Base-by-base conservation (phyloP, 202 grass and related monocot genomes). In the Schoenoplectus tabernaemontani region DNA sequence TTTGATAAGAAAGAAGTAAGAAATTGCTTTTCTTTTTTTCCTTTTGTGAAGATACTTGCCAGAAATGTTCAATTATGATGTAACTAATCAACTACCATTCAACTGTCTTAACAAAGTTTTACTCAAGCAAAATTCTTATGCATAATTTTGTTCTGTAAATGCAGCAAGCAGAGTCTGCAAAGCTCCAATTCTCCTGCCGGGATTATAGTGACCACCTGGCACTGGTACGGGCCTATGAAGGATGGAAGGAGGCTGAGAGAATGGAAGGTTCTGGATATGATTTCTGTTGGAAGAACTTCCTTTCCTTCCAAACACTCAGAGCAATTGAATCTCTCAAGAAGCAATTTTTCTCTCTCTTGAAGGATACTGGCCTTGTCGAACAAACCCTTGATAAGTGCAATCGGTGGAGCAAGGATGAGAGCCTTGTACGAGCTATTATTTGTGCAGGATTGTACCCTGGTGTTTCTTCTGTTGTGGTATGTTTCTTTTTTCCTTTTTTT, bases 1-100 rank as follows among this genome's bases (percentile, higher is more conserved):
- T 99, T 99, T 44, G 96, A 99, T 79, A 99, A 99, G 83, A 98
- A 99, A 84, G 96, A 98, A 80, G 96, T 98, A 95, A 87, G 91
- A 83, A 71, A 63, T 86, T 5, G 13, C 8, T 13, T 54, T 56
- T 37, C 15, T 47, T 60, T 82, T 42, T 13, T 13, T 16, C 41
- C 42, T 54, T 67, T 26, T 63, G 3, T n/a, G 12, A 28, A 70
- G 11, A 24, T 24, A 70, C 12, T 75, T 74, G 12, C n/a, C 4
- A 36, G 47, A 26, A 59, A 46, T 78, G 36, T 59, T 78, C 5
- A 19, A 78, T 41, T 59, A 10, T 67, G 64, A 54, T 51, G 64
- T 2, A 19, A 51, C 26, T 74, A 43, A 70, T 71, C 2, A 19
- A n/a, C 46, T 74, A 8, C 53, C 53, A 46, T 50, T 74, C 22